Percentiles rank a stretch among this genome's conserved stretches.
phyloP scores from a whole-genome alignment of 148 eudicot species.

The Persicaria maculosa region DNA sequence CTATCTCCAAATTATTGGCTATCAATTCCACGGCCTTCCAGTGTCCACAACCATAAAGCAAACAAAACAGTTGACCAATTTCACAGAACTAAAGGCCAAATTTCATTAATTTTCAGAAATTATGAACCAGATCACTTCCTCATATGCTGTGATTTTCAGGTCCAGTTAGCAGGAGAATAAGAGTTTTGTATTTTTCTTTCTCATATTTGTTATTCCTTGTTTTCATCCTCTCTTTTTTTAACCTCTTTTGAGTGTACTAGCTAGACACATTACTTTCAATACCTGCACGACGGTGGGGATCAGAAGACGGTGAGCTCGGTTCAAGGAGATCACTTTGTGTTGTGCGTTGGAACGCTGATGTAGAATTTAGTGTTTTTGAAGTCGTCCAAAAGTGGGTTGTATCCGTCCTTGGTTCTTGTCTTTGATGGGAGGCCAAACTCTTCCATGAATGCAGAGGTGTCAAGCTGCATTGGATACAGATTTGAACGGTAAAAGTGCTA shows the following conservation, averaged over 20 bases:
- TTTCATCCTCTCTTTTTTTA: background rate
- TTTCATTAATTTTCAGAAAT: background rate
- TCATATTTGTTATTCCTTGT: background rate
- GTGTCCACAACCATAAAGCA: background rate
- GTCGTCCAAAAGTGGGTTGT: conserved; percentile 93
- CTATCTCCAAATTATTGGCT: background rate
- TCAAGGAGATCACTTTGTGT: conserved; percentile 41
- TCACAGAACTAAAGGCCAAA: background rate
- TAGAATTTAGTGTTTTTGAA: conserved; percentile 94
- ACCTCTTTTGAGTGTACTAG: background rate
- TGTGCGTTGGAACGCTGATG: conserved; percentile 93
- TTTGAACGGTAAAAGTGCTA: background rate
- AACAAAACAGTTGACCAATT: conserved; percentile 12
- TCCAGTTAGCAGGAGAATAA: background rate
- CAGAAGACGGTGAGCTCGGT: background rate
- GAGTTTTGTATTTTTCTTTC: background rate
- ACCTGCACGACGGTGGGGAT: conserved; percentile 6
- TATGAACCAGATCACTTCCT: conserved; percentile 4
- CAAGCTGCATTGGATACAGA: conserved; percentile 48
- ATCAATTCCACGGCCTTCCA: background rate
- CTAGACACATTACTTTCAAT: background rate
- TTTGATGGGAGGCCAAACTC: conserved; percentile 87
- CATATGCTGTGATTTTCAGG: background rate
- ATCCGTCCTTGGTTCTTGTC: conserved; percentile 96
- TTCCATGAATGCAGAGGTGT: conserved; percentile 89